A percentile compares a stretch with the other conserved stretches of the same genome.
Conservation (phyloP, 805 yeast species). For the Danielozyma ontarioensis region DNA sequence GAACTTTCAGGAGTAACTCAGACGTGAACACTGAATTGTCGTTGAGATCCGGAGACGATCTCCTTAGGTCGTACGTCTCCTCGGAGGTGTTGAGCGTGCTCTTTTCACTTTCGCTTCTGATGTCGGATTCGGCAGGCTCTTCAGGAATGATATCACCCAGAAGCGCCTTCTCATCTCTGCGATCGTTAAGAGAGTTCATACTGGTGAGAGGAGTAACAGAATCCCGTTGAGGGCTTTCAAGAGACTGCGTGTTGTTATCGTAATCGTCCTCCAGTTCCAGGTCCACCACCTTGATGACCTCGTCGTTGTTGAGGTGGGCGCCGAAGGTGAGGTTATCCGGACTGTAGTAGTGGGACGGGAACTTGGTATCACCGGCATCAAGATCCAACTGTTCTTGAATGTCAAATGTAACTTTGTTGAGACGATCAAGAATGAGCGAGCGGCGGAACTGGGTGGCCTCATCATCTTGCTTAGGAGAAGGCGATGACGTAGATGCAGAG, state of each 20-base stretch:
- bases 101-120: not conserved
- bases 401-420: conserved; percentile 35
- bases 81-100: not conserved
- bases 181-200: conserved; percentile 20
- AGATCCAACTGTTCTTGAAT: conserved; percentile 25
- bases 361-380: conserved; percentile 10
- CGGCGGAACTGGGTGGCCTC: conserved; percentile 18
- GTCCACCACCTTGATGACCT: not conserved
- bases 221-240: conserved; percentile 7
- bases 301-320: not conserved
- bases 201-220: conserved; percentile 34
- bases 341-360: not conserved
- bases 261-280: conserved; percentile 13
- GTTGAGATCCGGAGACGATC: too few species aligned
- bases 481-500: not conserved
- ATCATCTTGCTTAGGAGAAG: not conserved
- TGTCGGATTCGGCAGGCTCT: not conserved
- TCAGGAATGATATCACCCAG: not conserved
- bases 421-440: conserved; percentile 32
- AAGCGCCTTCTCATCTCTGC: not conserved
- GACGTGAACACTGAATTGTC: too few species aligned
- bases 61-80: too few species aligned
- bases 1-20: too few species aligned
- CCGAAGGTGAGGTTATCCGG: not conserved
- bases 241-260: conserved; percentile 8